These are phyloP conservation scores for Ampelocalamus luodianensis DNA, from an alignment of 176 grass and related monocot genomes.

Conservation along the genomic window DNA sequence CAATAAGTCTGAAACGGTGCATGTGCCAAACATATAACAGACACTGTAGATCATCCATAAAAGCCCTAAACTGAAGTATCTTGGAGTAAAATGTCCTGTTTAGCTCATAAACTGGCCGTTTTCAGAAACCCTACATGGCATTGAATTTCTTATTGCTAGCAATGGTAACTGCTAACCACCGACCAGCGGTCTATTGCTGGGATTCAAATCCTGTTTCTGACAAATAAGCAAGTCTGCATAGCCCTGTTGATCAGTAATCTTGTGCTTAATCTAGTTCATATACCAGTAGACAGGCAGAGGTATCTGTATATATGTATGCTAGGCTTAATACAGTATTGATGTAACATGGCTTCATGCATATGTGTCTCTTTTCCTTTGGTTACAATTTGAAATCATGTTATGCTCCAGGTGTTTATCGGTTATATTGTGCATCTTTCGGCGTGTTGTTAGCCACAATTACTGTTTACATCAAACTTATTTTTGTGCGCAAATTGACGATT, in stretches of 20 bases:
- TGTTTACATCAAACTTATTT: conserved; percentile 15
- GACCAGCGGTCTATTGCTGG: not conserved
- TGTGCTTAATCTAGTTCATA: conserved; percentile 4
- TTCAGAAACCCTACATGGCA: not conserved
- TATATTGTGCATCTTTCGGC: not conserved
- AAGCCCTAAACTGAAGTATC: conserved; percentile 17
- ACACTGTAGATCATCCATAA: not conserved
- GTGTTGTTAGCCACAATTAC: conserved; percentile 17
- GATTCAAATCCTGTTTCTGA: not conserved
- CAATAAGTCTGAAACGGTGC: conserved; percentile 30
- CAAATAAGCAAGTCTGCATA: conserved; percentile 32
- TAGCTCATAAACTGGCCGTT: not conserved
- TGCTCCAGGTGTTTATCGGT: not conserved
- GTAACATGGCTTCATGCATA: not conserved
- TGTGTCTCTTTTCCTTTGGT: not conserved
- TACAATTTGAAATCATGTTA: not conserved
- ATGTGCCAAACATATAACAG: not conserved
- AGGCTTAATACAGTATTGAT: conserved; percentile 12
- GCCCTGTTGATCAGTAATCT: conserved; percentile 9
- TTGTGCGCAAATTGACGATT: conserved; percentile 25
- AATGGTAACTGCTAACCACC: not conserved
- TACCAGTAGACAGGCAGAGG: not conserved
- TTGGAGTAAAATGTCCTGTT: not conserved
- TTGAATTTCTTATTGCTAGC: not conserved
- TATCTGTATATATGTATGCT: not conserved